Evolutionary conservation across 805 yeast genomes (phyloP), one percentile per base, ranked within the genome.

Genomic region (Soucietia sequanensis): DNA sequence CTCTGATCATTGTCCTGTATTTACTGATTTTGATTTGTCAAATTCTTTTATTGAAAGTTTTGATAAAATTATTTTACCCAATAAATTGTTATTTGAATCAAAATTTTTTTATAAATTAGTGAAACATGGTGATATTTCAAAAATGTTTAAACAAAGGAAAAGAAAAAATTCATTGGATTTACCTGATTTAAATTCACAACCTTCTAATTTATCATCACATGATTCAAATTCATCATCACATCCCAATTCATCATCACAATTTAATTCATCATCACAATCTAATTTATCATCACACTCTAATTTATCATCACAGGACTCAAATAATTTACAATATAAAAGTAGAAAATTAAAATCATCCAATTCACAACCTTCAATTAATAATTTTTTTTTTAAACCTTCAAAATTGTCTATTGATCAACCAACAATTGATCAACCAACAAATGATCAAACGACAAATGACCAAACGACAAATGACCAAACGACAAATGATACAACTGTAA

Each of bases 1-100:
- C 0, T 87, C 96, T 0, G 99, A 91, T 56, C 99, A 91, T 59
- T 91, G 98, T 57, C 99, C 99, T 0, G 77, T 88, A 0, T 88
- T 57, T 50, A 71, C 88, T 1, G 97, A 88, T 54, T 50, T 89
- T 28, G 61, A 64, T 9, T 40, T 49, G 5, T 30, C 31, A 12
- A 41, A 41, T 12, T 35, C 39, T 23, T 10, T 14, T 21, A 19
- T 4, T 30, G 8, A n/a, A 16, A 12, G 9, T 11, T 12, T 13
- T 18, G 21, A 14, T 18, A 17, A 27, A 4, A 12, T 17, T 5
- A n/a, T n/a, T n/a, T n/a, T n/a, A n/a, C 30, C 30, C 4, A 17
- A 15, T 12, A 34, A 44, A 20, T 70, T 75, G 11, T 65, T 56
- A 41, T 68, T 81, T 43, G 87, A 81, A 45, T 83, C 85, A 0